Base-by-base conservation (phyloP, 176 grass and related monocot species). In the Zoysia pacifica region DNA sequence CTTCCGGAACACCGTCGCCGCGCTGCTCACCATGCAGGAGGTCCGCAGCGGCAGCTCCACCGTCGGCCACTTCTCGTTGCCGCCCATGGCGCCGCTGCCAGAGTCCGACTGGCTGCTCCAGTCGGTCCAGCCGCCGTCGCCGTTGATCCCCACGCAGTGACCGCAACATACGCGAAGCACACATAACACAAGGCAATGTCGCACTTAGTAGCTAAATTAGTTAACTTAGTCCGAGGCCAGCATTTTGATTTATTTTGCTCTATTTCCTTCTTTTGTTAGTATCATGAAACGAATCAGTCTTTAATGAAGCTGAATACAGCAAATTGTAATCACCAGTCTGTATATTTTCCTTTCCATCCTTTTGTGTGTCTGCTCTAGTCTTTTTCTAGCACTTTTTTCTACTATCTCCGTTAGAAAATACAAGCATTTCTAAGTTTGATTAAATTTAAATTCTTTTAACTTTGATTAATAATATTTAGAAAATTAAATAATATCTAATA, bases 11-110 rank as follows among this genome's bases (percentile, higher is more conserved):
- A 97, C 91, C 1, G 65, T 97, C 16, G 91, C 91, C 51, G 94
- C 94, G 64, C 80, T 97, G 73, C 89, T 88, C 72, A 88, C 86
- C 12, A 91, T 97, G 91, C 90, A 90, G 74, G 91, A 97, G 82
- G 83, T 97, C 13, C 90, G 94, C 62, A 93, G 89, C 75, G 82
- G 94, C 45, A 97, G 94, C 82, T 97, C 94, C 79, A 97, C 94
- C 9, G 61, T 89, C 56, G 90, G 94, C 4, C 77, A 80, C 72
- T 97, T 97, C 78, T 93, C 94, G 44, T 80, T 97, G 65, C 94
- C 94, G 47, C 94, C 94, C 14, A 80, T 97, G 85, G 39, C 78
- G 19, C 87, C 84, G 11, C 79, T 88, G 53, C 72, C 74, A 36
- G 90, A 93, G 39, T 81, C 72, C 4, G 88, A 90, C 43, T 90